Evolutionary conservation across 129 eudicot species (phyloP).

Genomic region (Saposhnikovia divaricata): DNA sequence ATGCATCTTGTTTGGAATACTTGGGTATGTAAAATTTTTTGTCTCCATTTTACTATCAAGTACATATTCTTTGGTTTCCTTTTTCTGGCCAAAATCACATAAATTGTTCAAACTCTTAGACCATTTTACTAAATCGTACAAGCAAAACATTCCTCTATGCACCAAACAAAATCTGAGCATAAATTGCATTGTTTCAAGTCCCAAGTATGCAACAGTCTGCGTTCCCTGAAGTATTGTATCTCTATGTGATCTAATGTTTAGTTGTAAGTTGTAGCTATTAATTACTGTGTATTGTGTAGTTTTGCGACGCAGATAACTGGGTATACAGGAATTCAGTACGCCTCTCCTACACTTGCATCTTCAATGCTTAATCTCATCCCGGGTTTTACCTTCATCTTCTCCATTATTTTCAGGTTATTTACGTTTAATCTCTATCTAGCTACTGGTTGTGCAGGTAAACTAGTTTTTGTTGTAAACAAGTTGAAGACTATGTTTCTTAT

Average conservation of each 20-base stretch:
- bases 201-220: background rate
- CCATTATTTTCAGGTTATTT: conserved; percentile 55
- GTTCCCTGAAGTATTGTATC: background rate
- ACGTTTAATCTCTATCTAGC: background rate
- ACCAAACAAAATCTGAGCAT: too few relatives aligned
- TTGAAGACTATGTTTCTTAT: background rate
- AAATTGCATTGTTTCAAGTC: background rate
- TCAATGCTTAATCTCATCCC: conserved; percentile 83
- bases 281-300: conserved; percentile 29
- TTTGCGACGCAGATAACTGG: conserved; percentile 62
- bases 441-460: background rate
- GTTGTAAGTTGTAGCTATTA: background rate
- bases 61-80: background rate
- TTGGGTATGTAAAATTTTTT: conserved; percentile 38
- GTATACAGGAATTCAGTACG: conserved; percentile 59
- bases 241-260: background rate
- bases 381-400: conserved; percentile 71
- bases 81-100: background rate
- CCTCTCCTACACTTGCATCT: conserved; percentile 63
- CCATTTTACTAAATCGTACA: background rate
- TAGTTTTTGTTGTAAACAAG: background rate
- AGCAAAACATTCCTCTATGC: background rate
- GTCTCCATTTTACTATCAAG: background rate
- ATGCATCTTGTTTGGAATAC: conserved; percentile 51
- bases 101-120: background rate